Base-by-base conservation (phyloP, 495 filamentous ascomycete species). In the Aspergillus homomorphus region DNA sequence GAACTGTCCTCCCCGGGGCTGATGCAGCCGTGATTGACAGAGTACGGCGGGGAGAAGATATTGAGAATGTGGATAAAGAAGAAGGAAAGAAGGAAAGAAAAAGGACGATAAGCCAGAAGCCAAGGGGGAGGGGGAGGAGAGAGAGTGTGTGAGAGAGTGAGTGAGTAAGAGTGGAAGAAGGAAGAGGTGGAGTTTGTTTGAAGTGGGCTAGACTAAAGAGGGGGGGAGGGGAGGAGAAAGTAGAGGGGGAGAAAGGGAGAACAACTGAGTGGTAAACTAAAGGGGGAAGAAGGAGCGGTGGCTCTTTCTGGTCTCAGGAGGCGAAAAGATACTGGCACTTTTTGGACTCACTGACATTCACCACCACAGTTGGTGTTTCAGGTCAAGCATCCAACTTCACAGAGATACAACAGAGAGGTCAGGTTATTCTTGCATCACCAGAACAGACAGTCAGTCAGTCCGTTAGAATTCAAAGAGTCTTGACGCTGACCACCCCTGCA, bases 81-180 rank as follows among this genome's bases (percentile, higher is more conserved):
- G 49, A 61, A 52, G 53, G 53, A 45, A 28, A 28, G 26, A 38
- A 38, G 58, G 60, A 57, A 59, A 52, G 52, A 24, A 55, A 58
- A 44, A 44, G 57, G 15, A 21, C 19, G 64, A 61, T 60, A 71
- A 66, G 64, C 64, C 62, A 60, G 48, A 45, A 21, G 45, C 45
- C 15, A 24, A 33, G 46, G 45, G 50, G 44, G 53, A 54, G 51
- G 20, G 49, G 55, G 28, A 51, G 18, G 24, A 41, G 55, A 43
- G 53, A 52, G 43, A 45, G 60, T 45, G 56, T 38, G 54, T 38
- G 50, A 61, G 51, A 51, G 53, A 45, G 51, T 19, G 58, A 70
- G 71, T 63, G 62, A 72, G 71, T 71, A 71, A 71, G 73, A 70
- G 70, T 69, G 41, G 71, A 65, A 69, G 67, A 68, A 69, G 66